Evolutionary conservation across 352 stramenopile genomes (phyloP), one percentile per base, ranked within the genome.

Genomic region (Globisporangium takayamanum): DNA sequence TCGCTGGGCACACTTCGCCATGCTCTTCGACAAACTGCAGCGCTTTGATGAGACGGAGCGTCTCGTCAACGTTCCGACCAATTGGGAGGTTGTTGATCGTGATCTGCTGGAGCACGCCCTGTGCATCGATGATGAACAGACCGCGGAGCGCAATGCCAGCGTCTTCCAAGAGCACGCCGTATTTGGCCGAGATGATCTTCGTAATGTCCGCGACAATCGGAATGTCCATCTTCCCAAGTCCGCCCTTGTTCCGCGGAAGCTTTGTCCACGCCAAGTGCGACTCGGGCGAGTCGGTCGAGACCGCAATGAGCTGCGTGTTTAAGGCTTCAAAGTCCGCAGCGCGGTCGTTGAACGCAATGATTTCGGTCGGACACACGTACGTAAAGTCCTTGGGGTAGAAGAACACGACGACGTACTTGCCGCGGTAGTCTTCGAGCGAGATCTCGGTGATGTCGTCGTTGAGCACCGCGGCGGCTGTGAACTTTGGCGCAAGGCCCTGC

Each of bases 71-170:
- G 63, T 73, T 96, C 67, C 91, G 84, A 25, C 91, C 91, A 53
- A 97, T 93, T 12, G 91, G 88, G 63, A 96, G 73, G 72, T 97
- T 94, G 81, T 97, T 97, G 58, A 97, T 67, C 46, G 88, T 95
- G 55, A 91, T 89, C 67, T 95, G 86, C 67, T 93, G 82, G 42
- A 96, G 57, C 55, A 87, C 71, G 28, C 88, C 90, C 54, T 97
- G 72, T 42, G 82, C 81, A 67, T 97, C 88, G 65, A 98, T 98
- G 70, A 98, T 94, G 72, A 97, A 98, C 26, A 97, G 78, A 1
- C 89, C 93, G 46, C 90, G 87, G 25, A 97, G 76, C 25, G 92
- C 88, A 39, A 97, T 70, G 41, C 92, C 90, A 2, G 74, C 75
- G 55, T 92, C 72, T 57, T 94, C 81, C 16, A 97, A 67, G 15